Evolutionary conservation across 352 stramenopile species (phyloP), one percentile per base, ranked within the genome.

Genomic region (Peronospora belbahrii): DNA sequence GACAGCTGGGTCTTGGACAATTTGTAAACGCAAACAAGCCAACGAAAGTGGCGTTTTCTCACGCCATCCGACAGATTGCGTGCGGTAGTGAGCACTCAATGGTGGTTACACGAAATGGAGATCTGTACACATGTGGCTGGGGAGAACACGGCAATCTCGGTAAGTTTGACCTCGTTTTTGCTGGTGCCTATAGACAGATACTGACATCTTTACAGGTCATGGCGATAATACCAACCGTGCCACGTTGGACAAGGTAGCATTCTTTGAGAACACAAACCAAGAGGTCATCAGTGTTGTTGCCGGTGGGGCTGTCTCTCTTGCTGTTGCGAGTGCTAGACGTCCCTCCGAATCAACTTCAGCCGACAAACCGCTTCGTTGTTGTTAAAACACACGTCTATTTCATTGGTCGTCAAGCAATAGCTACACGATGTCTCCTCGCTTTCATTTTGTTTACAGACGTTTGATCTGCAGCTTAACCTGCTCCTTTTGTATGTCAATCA

Each of bases 61-160:
- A 56, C 9, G 11, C 15, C 0, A 45, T 83, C 23, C 22, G 35
- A 5, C 51, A 75, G 6, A 69, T 90, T 38, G 74, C 81, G 2
- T 88, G 81, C 46, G 81, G 81, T 1, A 90, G 78, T 13, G 81
- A 93, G 33, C 78, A 93, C 47, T 47, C 66, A 0, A 64, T 93
- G 39, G 67, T 88, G 0, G 54, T 76, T 25, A 83, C 67, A 9
- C 40, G 49, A 7, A 41, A 24, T 22, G 76, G 78, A 10, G 58
- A 74, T n/a, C 42, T 93, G 4, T 90, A 81, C 43, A 82, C 78
- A 1, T 88, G 78, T 42, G 81, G 81, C 2, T 93, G 81, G 81
- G 76, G 76, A 28, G 81, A 93, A 48, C 81, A 93, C 45, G 81
- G 81, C 31, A 93, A 93, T 32, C 64, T 93, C 0, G 81, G 81